These are phyloP conservation scores for Asterella californica DNA, from an alignment of 225 moss, liverwort and hornwort genomes.

Conservation along the genomic window DNA sequence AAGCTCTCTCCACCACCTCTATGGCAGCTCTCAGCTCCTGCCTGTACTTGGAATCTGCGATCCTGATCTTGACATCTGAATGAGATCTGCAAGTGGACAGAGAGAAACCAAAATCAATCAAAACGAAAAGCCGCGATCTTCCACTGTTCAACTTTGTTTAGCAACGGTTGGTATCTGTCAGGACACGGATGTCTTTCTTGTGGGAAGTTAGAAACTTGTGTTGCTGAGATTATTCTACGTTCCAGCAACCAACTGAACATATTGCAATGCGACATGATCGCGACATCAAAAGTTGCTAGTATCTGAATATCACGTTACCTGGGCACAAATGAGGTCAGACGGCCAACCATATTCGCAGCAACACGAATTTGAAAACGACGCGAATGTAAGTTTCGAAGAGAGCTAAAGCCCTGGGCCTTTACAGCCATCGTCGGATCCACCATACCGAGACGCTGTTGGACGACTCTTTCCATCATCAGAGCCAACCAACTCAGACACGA, in stretches of 20 bases:
- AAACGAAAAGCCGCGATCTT: background rate
- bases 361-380: background rate
- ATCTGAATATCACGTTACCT: background rate
- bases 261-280: background rate
- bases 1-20: conserved; percentile 67
- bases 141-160: background rate
- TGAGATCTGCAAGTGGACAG: conserved; percentile 33
- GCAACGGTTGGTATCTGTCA: too few species aligned
- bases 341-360: too few species aligned
- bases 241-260: background rate
- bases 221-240: background rate
- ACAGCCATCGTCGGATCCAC: background rate
- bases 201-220: background rate
- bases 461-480: background rate
- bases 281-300: background rate
- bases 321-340: background rate
- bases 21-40: conserved; percentile 57
- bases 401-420: background rate
- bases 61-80: conserved; percentile 28
- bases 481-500: too few species aligned
- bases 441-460: background rate
- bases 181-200: too few species aligned
- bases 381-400: background rate
- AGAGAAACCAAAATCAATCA: background rate
- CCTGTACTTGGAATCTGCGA: conserved; percentile 31